Evolutionary conservation across 768 basidiomycete species (phyloP).

Genomic region (Cystobasidium tubakii): DNA sequence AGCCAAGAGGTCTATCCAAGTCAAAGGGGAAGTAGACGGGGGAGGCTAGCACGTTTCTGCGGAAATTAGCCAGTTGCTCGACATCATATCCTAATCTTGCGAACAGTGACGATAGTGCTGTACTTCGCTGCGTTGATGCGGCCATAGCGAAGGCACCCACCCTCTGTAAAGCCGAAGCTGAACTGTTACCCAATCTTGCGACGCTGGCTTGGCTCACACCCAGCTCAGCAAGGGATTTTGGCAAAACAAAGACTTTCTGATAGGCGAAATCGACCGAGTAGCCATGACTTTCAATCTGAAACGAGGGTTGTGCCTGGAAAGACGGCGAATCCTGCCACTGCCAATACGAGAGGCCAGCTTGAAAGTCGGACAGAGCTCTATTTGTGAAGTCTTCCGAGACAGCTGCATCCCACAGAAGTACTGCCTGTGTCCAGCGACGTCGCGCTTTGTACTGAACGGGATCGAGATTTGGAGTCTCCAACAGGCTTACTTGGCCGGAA

Average conservation of each 20-base stretch:
- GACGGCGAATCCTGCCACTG: constrained; percentile 24
- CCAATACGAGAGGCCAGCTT: constrained; percentile 17
- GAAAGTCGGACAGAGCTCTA: not conserved
- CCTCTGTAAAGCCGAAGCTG: not conserved
- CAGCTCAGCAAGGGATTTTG: not conserved
- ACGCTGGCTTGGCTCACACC: not conserved
- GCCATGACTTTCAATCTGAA: constrained; percentile 15
- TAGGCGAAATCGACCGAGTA: constrained; percentile 29
- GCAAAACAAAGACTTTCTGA: constrained; percentile 4
- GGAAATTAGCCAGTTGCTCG: not conserved
- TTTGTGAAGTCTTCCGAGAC: constrained; percentile 14
- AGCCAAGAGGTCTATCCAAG: not conserved
- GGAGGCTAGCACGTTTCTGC: not conserved
- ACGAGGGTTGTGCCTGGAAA: not conserved
- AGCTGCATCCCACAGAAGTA: constrained; percentile 18
- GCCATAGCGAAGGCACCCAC: constrained; percentile 2
- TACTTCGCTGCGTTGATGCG: constrained; percentile 31
- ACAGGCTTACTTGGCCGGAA: not conserved
- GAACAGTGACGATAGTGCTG: not conserved
- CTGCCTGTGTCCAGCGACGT: constrained; percentile 7
- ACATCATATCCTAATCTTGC: not conserved
- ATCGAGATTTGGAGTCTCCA: constrained; percentile 21
- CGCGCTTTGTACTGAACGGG: constrained; percentile 9
- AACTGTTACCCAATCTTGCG: not conserved
- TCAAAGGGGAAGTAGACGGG: constrained; percentile 30